phyloP scores from a whole-genome alignment of 2,329 filamentous ascomycete species.

The Cadophora sp. region DNA sequence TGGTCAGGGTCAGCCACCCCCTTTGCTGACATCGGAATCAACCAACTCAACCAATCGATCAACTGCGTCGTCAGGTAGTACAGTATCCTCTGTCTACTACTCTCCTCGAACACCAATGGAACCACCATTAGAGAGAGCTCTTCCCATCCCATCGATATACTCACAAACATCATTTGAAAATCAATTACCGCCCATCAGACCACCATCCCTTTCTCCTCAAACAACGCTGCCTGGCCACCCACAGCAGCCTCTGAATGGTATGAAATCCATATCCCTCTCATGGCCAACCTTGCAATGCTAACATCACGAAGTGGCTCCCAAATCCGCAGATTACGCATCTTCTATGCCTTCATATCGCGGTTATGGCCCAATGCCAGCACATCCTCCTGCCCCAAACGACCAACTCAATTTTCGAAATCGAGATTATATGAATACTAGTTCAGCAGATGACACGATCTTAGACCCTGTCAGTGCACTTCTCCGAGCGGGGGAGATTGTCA shows the following conservation, averaged over 20 bases:
- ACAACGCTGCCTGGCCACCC: slow-evolving; percentile 22
- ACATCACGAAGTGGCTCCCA: slow-evolving; percentile 31
- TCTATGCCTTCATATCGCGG: slow-evolving; percentile 41
- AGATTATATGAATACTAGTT: slow-evolving; percentile 34
- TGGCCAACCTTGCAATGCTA: slow-evolving; percentile 13
- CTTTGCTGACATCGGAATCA: slow-evolving; percentile 42
- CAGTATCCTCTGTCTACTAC: slow-evolving; percentile 40
- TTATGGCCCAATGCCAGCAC: slow-evolving; percentile 27
- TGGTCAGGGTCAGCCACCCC: slow-evolving; percentile 37
- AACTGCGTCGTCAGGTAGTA: slow-evolving; percentile 38
- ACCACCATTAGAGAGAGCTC: slow-evolving; percentile 40
- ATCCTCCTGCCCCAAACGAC: slow-evolving; percentile 20
- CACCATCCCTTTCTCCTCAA: slow-evolving; percentile 43
- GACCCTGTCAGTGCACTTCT: slow-evolving; percentile 67
- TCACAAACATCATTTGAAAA: slow-evolving; percentile 42
- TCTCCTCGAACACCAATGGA: slow-evolving; percentile 44
- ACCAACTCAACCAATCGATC: slow-evolving; percentile 42
- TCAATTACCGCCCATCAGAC: slow-evolving; percentile 41
- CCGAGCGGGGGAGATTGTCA: slow-evolving; percentile 65
- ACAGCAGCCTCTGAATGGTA: slow-evolving; percentile 43
- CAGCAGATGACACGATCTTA: slow-evolving; percentile 47
- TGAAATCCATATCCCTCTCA: slow-evolving; percentile 15
- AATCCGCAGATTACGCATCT: slow-evolving; percentile 33
- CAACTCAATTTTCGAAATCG: slow-evolving; percentile 30
- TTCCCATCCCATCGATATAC: slow-evolving; percentile 40